Evolutionary conservation across 371 early-diverging fungal species (phyloP).

Genomic region (Apophysomyces trapeziformis): DNA sequence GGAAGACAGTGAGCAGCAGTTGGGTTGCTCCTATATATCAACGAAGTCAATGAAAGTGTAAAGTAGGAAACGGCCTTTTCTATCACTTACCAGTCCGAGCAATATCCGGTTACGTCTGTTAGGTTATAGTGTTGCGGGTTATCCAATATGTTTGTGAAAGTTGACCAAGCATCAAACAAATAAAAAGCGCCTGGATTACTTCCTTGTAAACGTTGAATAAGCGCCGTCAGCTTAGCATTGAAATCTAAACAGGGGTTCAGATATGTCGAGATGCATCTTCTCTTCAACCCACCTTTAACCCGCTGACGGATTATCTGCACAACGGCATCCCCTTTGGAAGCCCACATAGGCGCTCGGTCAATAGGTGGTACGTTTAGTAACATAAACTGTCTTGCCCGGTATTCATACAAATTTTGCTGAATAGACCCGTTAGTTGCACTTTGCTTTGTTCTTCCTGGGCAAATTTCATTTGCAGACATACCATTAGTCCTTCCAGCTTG

Average conservation of each 20-base stretch:
- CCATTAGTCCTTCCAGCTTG: conserved; percentile 14
- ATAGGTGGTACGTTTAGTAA: conserved; percentile 45
- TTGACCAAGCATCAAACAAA: conserved; percentile 35
- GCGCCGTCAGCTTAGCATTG: conserved; percentile 25
- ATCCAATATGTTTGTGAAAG: conserved; percentile 32
- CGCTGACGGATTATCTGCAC: conserved; percentile 18
- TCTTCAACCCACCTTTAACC: conserved; percentile 25
- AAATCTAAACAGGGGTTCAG: conserved; percentile 22
- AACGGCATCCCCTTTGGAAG: conserved; percentile 1
- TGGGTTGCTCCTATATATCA: conserved; percentile 24
- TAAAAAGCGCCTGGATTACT: conserved; percentile 11
- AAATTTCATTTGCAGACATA: conserved; percentile 4
- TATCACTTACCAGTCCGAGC: conserved; percentile 31
- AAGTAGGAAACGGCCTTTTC: not conserved
- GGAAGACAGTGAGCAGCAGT: conserved; percentile 17
- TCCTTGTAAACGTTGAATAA: conserved; percentile 21
- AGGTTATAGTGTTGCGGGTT: conserved; percentile 25
- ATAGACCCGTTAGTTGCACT: not conserved
- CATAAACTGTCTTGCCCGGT: conserved; percentile 33
- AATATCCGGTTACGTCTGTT: conserved; percentile 24
- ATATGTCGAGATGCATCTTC: not conserved
- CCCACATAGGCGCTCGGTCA: conserved; percentile 39
- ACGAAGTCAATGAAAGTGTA: not conserved
- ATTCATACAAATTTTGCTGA: conserved; percentile 25
- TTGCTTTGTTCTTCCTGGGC: not conserved